phyloP scores from a whole-genome alignment of 352 stramenopile species.

The Pythium scleroteichum region DNA sequence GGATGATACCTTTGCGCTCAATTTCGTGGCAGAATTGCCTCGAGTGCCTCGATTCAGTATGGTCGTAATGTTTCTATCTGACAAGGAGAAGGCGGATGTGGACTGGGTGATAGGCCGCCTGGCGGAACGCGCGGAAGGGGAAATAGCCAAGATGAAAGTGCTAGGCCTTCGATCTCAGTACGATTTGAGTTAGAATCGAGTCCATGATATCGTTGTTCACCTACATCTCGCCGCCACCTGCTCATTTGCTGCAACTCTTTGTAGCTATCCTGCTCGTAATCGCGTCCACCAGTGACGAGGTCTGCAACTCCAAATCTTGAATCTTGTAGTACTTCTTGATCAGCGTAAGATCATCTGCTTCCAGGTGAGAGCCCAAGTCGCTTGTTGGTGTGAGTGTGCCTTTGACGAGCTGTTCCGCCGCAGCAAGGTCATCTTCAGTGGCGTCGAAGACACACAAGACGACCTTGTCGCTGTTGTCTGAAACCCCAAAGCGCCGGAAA shows the following conservation, averaged over 20 bases:
- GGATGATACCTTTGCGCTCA: slow-evolving; percentile 32
- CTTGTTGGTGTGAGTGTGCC: slow-evolving; percentile 45
- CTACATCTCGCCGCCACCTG: neutral
- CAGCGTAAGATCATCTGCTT: slow-evolving; percentile 44
- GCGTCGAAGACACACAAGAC: slow-evolving; percentile 80
- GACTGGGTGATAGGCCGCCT: slow-evolving; percentile 41
- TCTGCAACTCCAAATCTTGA: slow-evolving; percentile 67
- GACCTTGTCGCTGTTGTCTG: slow-evolving; percentile 51
- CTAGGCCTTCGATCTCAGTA: slow-evolving; percentile 48
- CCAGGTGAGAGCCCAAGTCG: slow-evolving; percentile 55
- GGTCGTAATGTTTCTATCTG: slow-evolving; percentile 77
- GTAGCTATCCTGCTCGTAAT: slow-evolving; percentile 84
- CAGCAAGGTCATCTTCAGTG: slow-evolving; percentile 41
- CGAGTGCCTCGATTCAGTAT: slow-evolving; percentile 76
- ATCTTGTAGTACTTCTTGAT: slow-evolving; percentile 89
- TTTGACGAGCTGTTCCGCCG: slow-evolving; percentile 46
- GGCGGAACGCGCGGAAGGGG: slow-evolving; percentile 6
- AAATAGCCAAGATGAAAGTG: slow-evolving; percentile 17
- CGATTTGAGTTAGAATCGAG: slow-evolving; percentile 34
- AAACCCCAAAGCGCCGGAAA: slow-evolving; percentile 77
- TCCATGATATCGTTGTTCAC: neutral
- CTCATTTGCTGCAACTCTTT: slow-evolving; percentile 84
- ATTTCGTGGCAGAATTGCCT: slow-evolving; percentile 41
- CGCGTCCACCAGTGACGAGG: slow-evolving; percentile 65
- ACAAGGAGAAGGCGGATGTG: slow-evolving; percentile 60